These are phyloP conservation scores for Aristolochia californica DNA, from an alignment of 164 flowering plant species.

Conservation along the genomic window DNA sequence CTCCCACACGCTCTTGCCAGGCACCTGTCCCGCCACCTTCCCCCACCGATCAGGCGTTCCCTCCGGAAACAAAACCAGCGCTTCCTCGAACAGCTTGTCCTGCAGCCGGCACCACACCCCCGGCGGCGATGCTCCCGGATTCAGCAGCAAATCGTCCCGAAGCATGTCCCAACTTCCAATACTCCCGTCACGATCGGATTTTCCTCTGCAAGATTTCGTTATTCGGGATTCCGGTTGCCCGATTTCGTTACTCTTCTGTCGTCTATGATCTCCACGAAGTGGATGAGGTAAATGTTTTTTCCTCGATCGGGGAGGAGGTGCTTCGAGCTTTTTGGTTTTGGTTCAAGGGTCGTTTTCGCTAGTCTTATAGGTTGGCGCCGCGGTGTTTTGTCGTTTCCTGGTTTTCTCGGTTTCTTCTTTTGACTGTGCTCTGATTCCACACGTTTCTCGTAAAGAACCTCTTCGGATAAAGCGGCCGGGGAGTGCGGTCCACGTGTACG, in stretches of 20 bases:
- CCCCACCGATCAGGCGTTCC: conserved; percentile 41
- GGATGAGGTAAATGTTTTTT: no score
- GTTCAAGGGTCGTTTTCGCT: background rate
- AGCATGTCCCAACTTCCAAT: conserved; percentile 11
- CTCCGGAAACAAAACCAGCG: conserved; percentile 36
- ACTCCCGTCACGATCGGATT: no score
- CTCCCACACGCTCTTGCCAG: conserved; percentile 40
- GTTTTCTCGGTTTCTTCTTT: background rate
- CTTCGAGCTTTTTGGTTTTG: no score
- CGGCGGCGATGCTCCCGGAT: background rate
- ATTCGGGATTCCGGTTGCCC: no score
- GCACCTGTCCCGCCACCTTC: conserved; percentile 33
- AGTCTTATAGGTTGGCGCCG: no score
- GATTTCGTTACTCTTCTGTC: no score
- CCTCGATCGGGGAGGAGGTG: no score
- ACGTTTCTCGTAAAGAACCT: background rate
- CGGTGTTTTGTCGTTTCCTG: background rate
- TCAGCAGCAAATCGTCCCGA: conserved; percentile 2
- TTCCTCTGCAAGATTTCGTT: no score
- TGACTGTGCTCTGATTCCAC: conserved; percentile 2
- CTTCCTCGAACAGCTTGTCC: conserved; percentile 61
- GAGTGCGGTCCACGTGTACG: background rate
- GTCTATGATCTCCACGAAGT: no score
- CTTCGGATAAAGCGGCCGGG: background rate
- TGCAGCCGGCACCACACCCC: conserved; percentile 31